Percentiles rank a stretch among this genome's conserved stretches.
phyloP scores from a whole-genome alignment of 441 rosid genomes.

The Biscutella laevigata region DNA sequence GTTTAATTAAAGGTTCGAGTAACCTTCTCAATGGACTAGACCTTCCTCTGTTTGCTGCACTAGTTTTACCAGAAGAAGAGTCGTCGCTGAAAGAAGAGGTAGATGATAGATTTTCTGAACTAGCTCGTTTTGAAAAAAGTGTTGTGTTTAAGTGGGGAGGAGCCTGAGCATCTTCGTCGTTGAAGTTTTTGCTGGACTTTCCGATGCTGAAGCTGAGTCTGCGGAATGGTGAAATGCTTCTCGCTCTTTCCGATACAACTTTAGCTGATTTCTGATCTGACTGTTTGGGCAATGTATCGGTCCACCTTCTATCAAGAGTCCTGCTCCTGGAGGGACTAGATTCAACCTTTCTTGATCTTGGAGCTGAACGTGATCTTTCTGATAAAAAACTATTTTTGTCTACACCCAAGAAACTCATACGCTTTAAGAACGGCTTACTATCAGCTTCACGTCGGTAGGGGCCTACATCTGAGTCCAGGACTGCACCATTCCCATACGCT shows the following conservation, averaged over 20 bases:
- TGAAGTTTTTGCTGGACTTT: conserved; percentile 50
- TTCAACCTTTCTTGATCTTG: conserved; percentile 33
- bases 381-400: conserved; percentile 24
- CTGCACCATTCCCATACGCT: conserved; percentile 13
- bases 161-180: conserved; percentile 34
- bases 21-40: conserved; percentile 90
- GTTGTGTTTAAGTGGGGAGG: conserved; percentile 26
- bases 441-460: conserved; percentile 36
- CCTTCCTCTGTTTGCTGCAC: conserved; percentile 49
- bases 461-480: conserved; percentile 25
- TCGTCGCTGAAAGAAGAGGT: conserved; percentile 33
- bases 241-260: conserved; percentile 45
- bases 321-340: conserved; percentile 30
- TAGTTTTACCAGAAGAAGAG: conserved; percentile 30
- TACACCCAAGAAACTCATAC: conserved; percentile 28
- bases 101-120: conserved; percentile 27
- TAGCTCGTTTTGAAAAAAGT: conserved; percentile 32
- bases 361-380: conserved; percentile 36
- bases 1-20: conserved; percentile 63
- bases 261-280: conserved; percentile 33
- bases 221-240: conserved; percentile 83
- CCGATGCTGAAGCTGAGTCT: conserved; percentile 56
- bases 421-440: conserved; percentile 29
- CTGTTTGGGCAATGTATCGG: conserved; percentile 11
- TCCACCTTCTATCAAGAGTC: conserved; percentile 29